phyloP scores from a whole-genome alignment of 2,329 filamentous ascomycete genomes.

The Paracorniculantispora psalliotae region DNA sequence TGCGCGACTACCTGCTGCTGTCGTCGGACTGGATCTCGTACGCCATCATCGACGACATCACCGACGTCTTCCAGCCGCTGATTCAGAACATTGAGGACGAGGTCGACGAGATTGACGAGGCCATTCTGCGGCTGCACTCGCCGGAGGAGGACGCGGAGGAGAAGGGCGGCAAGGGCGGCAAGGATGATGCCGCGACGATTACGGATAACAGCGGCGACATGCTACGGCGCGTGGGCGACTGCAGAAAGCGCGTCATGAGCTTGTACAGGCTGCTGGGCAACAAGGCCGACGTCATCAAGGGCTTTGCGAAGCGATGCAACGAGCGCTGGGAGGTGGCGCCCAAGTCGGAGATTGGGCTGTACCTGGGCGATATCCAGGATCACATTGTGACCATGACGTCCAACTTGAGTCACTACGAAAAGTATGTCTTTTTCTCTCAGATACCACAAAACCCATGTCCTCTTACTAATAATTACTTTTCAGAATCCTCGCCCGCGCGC shows the following conservation, averaged over 20 bases:
- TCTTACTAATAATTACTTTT: not conserved
- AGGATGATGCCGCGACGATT: conserved; percentile 39
- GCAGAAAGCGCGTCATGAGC: conserved; percentile 95
- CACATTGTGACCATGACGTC: conserved; percentile 99
- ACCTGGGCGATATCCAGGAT: conserved; percentile 96
- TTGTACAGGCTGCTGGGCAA: conserved; percentile 89
- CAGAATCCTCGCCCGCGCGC: conserved; percentile 83
- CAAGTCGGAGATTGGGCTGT: conserved; percentile 92
- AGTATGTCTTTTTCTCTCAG: conserved; percentile 53
- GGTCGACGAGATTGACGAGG: conserved; percentile 94
- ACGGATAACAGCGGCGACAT: conserved; percentile 65
- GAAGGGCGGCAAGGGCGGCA: too few relatives aligned
- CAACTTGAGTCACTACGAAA: conserved; percentile 93
- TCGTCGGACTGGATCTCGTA: conserved; percentile 98
- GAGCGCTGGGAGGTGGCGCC: conserved; percentile 97
- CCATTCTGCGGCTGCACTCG: conserved; percentile 77
- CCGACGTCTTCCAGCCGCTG: conserved; percentile 87
- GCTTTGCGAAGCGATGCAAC: conserved; percentile 96
- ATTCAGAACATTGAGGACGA: conserved; percentile 93
- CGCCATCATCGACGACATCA: conserved; percentile 96
- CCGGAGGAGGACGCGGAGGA: conserved; percentile 41
- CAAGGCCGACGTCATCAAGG: conserved; percentile 98
- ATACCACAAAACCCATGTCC: too few relatives aligned
- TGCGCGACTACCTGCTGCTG: conserved; percentile 88
- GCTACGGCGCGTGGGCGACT: conserved; percentile 87